Evolutionary conservation across 1,139 yeast genomes (phyloP), one percentile per base, ranked within the genome.

Genomic region (Saccharomyces hybrid): DNA sequence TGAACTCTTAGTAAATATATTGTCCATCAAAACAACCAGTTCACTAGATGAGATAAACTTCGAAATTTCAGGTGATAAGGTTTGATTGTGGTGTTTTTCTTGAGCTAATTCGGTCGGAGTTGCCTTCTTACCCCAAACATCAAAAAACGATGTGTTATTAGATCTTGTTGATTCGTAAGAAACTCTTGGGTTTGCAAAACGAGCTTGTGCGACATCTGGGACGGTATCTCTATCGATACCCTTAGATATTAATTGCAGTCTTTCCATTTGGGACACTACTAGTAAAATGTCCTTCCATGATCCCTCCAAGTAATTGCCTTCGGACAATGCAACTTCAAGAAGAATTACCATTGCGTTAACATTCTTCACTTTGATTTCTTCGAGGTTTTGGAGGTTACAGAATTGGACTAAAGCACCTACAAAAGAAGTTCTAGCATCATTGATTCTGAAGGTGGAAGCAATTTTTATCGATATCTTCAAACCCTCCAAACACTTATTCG

Each of bases 341-440:
- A 95, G 73, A 6, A 86, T 78, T 57, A 83, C 75, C 56, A 90
- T 81, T 0, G 97, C 97, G 56, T 82, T 84, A 14, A 93, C 84
- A 68, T 90, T 89, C 71, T 93, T 93, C 9, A 77, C 74, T 60
- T 81, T 82, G 78, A 95, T 81, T 67, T 88, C 96, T 59, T 85
- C 85, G 54, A 86, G 80, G 63, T 88, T 88, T 68, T 84, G 83
- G 59, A 91, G 75, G 63, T 88, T 87, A 54, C 93, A 84, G 66
- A 89, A 91, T 70, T 90, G 96, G 41, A 90, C 85, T 60, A 95
- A 77, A 0, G 97, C 96, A 54, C 96, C 87, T 56, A 95, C 81
- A 67, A 91, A 95, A 1, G 98, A 88, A 11, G 87, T 83, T 65
- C 95, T 80, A 0, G 98, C 96, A 63, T 88, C 83, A 53, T 85